Base-by-base conservation (phyloP, 805 yeast species). In the Lipomyces lipofer region DNA sequence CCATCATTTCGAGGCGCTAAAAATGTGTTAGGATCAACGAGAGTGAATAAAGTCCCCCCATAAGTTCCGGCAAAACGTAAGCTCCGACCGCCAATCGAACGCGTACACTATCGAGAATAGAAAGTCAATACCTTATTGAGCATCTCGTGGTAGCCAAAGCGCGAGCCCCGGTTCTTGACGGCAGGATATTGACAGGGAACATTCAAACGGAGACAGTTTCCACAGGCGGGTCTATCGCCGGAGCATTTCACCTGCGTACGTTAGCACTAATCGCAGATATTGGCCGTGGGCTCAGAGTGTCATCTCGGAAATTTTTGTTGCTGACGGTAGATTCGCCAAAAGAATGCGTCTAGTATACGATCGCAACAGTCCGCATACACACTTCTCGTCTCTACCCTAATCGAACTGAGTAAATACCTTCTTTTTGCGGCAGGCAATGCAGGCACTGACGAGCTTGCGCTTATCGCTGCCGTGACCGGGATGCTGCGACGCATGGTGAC, bases 141-240 rank as follows among this genome's bases (percentile, higher is more conserved):
- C 68, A 67, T 64, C 38, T 69, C 70, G 13, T 51, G 52, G 53
- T 69, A 69, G 10, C 73, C 71, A 39, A 67, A 67, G 12, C 73
- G 64, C 15, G 73, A 70, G 25, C 73, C 73, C 12, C 72, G 56
- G 51, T 67, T 70, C n/a, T 70, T 62, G 42, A 67, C 60, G 15
- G 67, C 59, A 2, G 73, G 73, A 35, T 69, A 69, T 49, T 68
- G 69, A 56, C 73, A 69, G 5, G 64, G 64, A 13, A 68, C 62
- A 36, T 69, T 60, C 25, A 64, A 61, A 9, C 70, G 64, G 15
- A 69, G 62, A 43, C 73, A 69, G 58, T 65, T 64, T 12, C 67
- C 61, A 50, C 73, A 69, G 4, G 73, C 73, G 4, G 73, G 73
- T 6, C 73, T 62, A 42, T 64, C 72, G 13, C 70, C 70, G 1